These are phyloP conservation scores for Furcasterigmium furcatum DNA, from an alignment of 2,329 filamentous ascomycete genomes.

Conservation along the genomic window DNA sequence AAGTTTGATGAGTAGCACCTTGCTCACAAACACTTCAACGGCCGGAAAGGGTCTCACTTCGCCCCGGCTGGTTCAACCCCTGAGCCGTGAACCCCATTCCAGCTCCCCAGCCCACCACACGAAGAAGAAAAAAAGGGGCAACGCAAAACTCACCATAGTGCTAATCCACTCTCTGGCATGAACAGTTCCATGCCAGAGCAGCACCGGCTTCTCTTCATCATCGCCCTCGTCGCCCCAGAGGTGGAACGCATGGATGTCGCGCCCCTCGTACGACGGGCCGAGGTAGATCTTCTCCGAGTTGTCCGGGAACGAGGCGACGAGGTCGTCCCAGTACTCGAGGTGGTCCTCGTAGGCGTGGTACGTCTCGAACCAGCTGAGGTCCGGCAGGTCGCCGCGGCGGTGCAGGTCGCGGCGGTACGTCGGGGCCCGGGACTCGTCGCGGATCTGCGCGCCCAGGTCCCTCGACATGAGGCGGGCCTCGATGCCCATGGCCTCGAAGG, in stretches of 20 bases:
- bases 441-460: conserved; percentile 22
- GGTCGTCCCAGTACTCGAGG: conserved; percentile 40
- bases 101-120: background rate
- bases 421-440: conserved; percentile 19
- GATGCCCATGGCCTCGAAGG: conserved; percentile 21
- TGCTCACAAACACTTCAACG: too few species aligned
- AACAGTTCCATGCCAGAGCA: conserved; percentile 48
- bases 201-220: conserved; percentile 38
- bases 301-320: conserved; percentile 38
- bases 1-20: too few species aligned
- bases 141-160: conserved; percentile 55
- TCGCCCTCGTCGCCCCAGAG: conserved; percentile 39
- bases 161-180: conserved; percentile 55
- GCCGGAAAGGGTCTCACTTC: too few species aligned
- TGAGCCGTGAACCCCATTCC: too few species aligned
- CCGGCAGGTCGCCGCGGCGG: conserved; percentile 24
- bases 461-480: conserved; percentile 19
- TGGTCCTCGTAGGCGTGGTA: conserved; percentile 54
- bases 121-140: too few species aligned
- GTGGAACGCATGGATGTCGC: conserved; percentile 55
- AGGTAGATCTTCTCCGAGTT: conserved; percentile 43
- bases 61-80: too few species aligned
- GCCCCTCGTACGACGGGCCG: conserved; percentile 40
- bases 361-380: conserved; percentile 45
- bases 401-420: conserved; percentile 14